Percentiles rank a stretch among this genome's conserved stretches.
Evolutionary conservation across 2,329 filamentous ascomycete genomes (phyloP).

Genomic region (Pyrenochaeta sp.): DNA sequence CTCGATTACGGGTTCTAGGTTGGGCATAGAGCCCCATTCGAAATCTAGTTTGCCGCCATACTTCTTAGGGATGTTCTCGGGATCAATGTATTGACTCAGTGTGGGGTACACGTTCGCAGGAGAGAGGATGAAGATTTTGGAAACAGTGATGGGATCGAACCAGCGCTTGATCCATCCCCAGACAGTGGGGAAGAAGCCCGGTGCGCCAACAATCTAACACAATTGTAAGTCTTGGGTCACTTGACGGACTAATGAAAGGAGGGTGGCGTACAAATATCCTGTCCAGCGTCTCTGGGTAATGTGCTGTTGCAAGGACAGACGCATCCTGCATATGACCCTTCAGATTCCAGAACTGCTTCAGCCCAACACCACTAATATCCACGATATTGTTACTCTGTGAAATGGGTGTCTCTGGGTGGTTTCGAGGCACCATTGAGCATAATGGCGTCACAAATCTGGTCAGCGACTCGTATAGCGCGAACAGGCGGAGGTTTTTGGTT

Average conservation of each 20-base stretch:
- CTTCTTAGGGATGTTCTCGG: constrained; percentile 82
- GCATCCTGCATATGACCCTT: constrained; percentile 95
- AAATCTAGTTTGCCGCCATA: constrained; percentile 91
- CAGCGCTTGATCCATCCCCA: constrained; percentile 96
- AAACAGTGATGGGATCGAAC: constrained; percentile 84
- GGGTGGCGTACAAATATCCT: constrained; percentile 70
- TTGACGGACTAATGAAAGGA: not conserved
- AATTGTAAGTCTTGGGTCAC: constrained; percentile 6
- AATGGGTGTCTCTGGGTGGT: constrained; percentile 81
- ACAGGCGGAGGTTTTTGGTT: constrained; percentile 81
- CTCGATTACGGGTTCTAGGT: constrained; percentile 68
- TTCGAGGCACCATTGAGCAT: constrained; percentile 79
- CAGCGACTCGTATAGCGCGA: constrained; percentile 93
- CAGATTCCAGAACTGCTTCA: constrained; percentile 96
- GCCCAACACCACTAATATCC: constrained; percentile 84
- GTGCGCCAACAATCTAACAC: constrained; percentile 81
- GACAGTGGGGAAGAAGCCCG: constrained; percentile 88
- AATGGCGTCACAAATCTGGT: constrained; percentile 87
- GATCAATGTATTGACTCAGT: constrained; percentile 82
- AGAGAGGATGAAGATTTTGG: constrained; percentile 92
- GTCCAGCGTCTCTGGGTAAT: constrained; percentile 94
- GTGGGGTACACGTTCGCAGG: constrained; percentile 77
- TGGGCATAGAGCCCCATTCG: constrained; percentile 77
- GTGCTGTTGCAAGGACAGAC: constrained; percentile 84
- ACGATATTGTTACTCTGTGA: constrained; percentile 95